Percentiles rank a stretch among this genome's conserved stretches.
phyloP scores from a whole-genome alignment of 2,329 filamentous ascomycete genomes.

The Aureobasidium sp. region DNA sequence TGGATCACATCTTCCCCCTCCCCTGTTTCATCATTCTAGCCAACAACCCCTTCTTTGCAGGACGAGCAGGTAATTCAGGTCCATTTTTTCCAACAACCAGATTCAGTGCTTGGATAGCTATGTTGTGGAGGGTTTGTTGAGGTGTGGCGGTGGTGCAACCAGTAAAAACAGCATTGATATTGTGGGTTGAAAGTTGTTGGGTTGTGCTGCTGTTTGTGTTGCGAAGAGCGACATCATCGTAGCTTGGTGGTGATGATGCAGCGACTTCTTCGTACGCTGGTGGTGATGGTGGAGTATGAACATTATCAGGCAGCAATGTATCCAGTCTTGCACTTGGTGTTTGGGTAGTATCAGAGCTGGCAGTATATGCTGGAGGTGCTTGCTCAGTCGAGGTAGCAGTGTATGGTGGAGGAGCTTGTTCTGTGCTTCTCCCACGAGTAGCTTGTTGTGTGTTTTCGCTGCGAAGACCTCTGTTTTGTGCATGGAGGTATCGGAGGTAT shows the following conservation, averaged over 20 bases:
- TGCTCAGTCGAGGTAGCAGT: neutral
- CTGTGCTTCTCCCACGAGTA: neutral
- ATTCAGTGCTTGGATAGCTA: neutral
- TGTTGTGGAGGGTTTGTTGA: neutral
- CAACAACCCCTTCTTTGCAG: too few relatives aligned
- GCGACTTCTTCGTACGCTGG: neutral
- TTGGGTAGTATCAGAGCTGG: too few relatives aligned
- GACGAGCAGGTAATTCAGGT: too few relatives aligned
- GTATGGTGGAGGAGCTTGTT: neutral
- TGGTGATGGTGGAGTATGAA: neutral
- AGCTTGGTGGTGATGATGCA: neutral
- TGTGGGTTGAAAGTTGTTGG: too few relatives aligned
- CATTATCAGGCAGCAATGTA: neutral
- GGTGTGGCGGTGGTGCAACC: neutral
- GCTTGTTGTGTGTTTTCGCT: neutral
- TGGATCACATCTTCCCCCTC: too few relatives aligned
- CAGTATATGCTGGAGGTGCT: too few relatives aligned
- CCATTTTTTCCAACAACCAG: neutral
- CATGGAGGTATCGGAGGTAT: neutral
- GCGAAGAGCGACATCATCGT: neutral
- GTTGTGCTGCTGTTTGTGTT: neutral
- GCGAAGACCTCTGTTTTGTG: neutral
- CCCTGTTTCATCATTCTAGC: too few relatives aligned
- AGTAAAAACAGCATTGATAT: neutral
- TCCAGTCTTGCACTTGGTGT: neutral